Evolutionary conservation across 345 rosid species (phyloP).

Genomic region (Lenwebbia sp.): DNA sequence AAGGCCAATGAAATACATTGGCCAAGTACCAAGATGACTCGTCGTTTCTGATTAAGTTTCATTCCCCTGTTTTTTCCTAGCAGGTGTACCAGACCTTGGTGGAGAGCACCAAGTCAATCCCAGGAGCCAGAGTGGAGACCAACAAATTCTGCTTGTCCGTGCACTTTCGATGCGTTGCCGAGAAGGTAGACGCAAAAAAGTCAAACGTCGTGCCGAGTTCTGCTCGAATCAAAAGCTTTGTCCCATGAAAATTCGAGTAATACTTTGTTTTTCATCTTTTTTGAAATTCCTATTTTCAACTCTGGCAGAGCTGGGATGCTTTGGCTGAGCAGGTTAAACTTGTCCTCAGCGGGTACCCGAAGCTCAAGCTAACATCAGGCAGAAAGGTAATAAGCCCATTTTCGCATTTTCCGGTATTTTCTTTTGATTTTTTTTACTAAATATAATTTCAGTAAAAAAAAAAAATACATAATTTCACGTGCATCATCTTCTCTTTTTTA

Average conservation of each 20-base stretch:
- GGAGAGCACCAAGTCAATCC: conserved; percentile 58
- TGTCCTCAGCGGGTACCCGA: conserved; percentile 57
- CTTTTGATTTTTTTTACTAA: background rate
- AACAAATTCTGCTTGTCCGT: conserved; percentile 95
- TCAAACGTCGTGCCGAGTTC: background rate
- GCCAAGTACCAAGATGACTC: background rate
- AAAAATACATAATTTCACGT: background rate
- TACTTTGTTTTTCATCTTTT: background rate
- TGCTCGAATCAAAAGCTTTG: background rate
- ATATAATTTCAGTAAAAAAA: background rate
- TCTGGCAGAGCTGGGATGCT: conserved; percentile 53
- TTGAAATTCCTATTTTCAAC: background rate
- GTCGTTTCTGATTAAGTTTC: background rate
- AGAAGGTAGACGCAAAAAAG: conserved; percentile 30
- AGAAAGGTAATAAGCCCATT: conserved; percentile 46
- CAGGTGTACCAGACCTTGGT: conserved; percentile 43
- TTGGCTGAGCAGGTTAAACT: conserved; percentile 52
- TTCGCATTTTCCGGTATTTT: background rate
- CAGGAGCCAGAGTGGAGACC: conserved; percentile 77
- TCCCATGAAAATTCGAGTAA: background rate
- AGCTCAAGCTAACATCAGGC: conserved; percentile 62
- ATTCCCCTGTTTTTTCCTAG: background rate
- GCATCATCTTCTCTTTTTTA: background rate
- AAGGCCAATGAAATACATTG: background rate
- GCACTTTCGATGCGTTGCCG: conserved; percentile 88